Conservation (phyloP, 257 asterid genomes). For the Marsdenia floribunda region DNA sequence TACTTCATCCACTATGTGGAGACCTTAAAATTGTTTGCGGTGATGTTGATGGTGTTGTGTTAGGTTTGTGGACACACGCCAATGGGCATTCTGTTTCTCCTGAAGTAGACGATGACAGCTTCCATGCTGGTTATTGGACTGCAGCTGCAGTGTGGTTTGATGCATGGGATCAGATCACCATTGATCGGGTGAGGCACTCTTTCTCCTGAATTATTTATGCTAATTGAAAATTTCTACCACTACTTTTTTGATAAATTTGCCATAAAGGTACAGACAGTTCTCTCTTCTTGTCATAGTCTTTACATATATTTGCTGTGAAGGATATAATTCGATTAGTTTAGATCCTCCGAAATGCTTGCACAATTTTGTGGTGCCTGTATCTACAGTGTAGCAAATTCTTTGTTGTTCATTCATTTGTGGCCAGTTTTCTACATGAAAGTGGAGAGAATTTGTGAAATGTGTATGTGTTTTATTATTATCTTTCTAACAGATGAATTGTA, state of each 20-base stretch:
- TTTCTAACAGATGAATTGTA: neutral
- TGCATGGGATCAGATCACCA: constrained; percentile 88
- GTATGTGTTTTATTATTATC: neutral
- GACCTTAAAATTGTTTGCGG: constrained; percentile 59
- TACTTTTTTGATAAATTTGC: neutral
- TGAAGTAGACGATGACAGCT: constrained; percentile 68
- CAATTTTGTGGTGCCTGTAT: neutral
- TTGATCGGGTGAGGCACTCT: constrained; percentile 74
- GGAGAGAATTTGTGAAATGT: neutral
- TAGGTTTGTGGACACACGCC: constrained; percentile 76
- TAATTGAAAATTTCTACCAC: neutral
- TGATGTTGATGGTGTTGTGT: constrained; percentile 90
- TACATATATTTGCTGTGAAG: neutral
- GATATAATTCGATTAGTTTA: neutral
- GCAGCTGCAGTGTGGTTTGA: constrained; percentile 96
- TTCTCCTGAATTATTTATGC: constrained; percentile 8
- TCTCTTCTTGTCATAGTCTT: neutral
- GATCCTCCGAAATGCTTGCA: neutral
- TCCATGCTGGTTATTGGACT: constrained; percentile 81
- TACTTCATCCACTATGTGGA: constrained; percentile 51
- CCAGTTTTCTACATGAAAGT: neutral
- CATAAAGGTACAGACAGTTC: neutral
- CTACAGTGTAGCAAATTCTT: neutral
- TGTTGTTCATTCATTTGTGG: neutral
- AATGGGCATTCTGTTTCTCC: constrained; percentile 47